phyloP scores from a whole-genome alignment of 2,329 filamentous ascomycete species.

The Pestalotiopsis sp. region DNA sequence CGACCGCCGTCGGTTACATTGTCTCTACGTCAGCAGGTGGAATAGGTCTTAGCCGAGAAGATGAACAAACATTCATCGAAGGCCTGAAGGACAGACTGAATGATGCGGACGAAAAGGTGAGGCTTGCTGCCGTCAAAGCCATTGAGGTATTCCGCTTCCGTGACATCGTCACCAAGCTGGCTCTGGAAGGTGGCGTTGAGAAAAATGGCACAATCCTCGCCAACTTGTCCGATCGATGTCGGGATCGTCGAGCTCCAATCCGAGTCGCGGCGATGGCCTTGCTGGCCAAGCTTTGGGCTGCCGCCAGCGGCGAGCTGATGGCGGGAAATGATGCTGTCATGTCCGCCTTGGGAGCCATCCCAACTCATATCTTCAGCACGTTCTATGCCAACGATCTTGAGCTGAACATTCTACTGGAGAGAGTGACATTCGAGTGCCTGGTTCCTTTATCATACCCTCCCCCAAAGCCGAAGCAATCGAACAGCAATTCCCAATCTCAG shows the following conservation, averaged over 20 bases:
- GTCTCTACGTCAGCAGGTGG: conserved; percentile 89
- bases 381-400: conserved; percentile 90
- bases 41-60: conserved; percentile 82
- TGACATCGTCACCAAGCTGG: conserved; percentile 82
- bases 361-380: conserved; percentile 81
- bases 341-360: conserved; percentile 77
- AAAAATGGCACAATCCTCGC: conserved; percentile 79
- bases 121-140: conserved; percentile 84
- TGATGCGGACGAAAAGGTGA: conserved; percentile 89
- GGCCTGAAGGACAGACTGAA: conserved; percentile 79
- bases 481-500: conserved; percentile 58
- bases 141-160: conserved; percentile 80
- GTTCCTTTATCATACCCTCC: conserved; percentile 89
- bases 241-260: conserved; percentile 81
- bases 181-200: conserved; percentile 72
- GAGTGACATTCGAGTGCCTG: conserved; percentile 83
- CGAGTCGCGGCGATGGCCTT: conserved; percentile 86
- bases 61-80: conserved; percentile 76
- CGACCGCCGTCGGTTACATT: conserved; percentile 81
- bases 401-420: conserved; percentile 81
- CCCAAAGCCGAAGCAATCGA: conserved; percentile 59
- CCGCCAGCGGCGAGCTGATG: conserved; percentile 84
- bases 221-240: conserved; percentile 83
- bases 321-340: conserved; percentile 78
- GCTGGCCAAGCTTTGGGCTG: conserved; percentile 89